Evolutionary conservation across 1,284 basidiomycete genomes (phyloP), one percentile per base, ranked within the genome.

Genomic region (Rhodotorula sp.): DNA sequence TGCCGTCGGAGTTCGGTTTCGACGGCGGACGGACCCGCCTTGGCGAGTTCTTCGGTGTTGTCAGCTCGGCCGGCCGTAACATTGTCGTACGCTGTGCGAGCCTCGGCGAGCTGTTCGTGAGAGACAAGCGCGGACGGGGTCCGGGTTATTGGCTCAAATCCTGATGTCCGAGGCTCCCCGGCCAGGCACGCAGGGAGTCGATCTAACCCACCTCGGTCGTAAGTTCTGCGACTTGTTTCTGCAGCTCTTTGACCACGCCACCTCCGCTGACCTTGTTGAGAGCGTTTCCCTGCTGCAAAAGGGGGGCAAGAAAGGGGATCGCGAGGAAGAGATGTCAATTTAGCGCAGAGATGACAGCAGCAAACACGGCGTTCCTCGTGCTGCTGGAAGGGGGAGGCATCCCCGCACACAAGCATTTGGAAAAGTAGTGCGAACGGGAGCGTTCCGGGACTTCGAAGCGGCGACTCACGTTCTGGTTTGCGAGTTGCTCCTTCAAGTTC

Each of bases 211-310:
- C 59, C 46, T 48, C 18, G 12, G 37, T 30, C 22, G 45, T 45
- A 5, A 48, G 24, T 22, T 60, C 59, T 22, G 46, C 59, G 24
- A 60, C 29, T 22, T 60, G 44, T 46, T 60, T 60, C 46, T 60
- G 59, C 46, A 60, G 22, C 30, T 60, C 59, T 29, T 60, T 60
- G 45, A 60, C 12, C 4, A 46, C 59, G 14, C 59, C 59, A 33
- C 59, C 59, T 22, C 59, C 59, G 20, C 59, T 29, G 26, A 59
- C 42, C 7, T 33, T 57, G 56, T 42, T 24, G 33, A n/a, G 26
- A 7, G 56, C 22, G 55, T 12, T 22, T 22, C 29, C 37, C 12
- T 20, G 33, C 20, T 24, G 33, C 7, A 8, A 22, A 24, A 33
- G 33, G 24, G 30, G 42, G 22, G 22, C 18, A 14, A 42, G 55